Evolutionary conservation across 331 rosid species (phyloP), one percentile per base, ranked within the genome.

Genomic region (Rosa hybrid): DNA sequence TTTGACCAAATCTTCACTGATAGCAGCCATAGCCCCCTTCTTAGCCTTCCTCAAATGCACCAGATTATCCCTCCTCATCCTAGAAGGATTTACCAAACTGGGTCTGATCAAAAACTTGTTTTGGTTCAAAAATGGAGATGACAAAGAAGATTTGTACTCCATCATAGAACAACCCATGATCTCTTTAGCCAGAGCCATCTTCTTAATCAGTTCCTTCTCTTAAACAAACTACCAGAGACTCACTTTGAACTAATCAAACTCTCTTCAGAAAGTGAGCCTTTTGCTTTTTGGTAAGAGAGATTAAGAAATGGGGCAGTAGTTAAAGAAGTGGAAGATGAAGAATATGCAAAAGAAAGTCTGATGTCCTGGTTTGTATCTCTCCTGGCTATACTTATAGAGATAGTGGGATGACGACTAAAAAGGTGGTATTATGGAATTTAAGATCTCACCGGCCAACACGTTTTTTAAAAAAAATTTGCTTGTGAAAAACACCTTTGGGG

Each of bases 1-100:
- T 70, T 82, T 88, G n/a, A 90, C 72, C 89, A 90, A 87, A 83
- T 91, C 94, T 68, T 95, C 98, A 70, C 97, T 93, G 0, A 95
- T 60, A 46, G 99, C 98, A 2, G 99, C 97, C 57, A 93, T 87
- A 30, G 94, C 88, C 72, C 89, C 84, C 75, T 63, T 90, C 46
- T 79, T 76, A 53, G 80, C 46, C 74, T 83, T 91, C 77, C 85
- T 90, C 73, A 86, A 76, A 18, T 83, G 85, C 62, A 82, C 49
- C 44, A 59, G 45, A 65, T n/a, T 68, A 68, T 68, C 34, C 51
- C 73, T 82, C 77, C 63, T 87, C 41, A 69, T 88, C 59, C 57
- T 88, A 11, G 42, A 51, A 53, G 92, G 87, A 10, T 20, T 41
- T 50, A 82, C 83, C 59, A 80, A 63, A 68, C 72, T 76, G 10